Evolutionary conservation across 441 rosid species (phyloP), one percentile per base, ranked within the genome.

Genomic region (Arabidopsis hybrid): DNA sequence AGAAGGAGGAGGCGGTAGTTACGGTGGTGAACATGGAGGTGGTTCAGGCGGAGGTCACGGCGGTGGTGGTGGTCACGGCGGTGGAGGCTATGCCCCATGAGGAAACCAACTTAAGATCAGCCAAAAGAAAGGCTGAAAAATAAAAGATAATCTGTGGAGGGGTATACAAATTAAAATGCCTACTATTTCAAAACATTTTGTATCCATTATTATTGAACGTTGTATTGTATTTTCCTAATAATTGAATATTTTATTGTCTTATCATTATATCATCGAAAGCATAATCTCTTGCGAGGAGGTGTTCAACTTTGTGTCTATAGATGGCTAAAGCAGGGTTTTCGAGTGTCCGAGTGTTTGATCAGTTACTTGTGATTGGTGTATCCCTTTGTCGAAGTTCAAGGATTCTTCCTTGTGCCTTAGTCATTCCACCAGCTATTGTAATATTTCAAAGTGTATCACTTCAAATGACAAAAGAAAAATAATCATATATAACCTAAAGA

Each of bases 21-120:
- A 75, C 13, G 81, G 83, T 17, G 66, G 69, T 11, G 81, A 73
- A 29, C 62, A 60, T 26, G 85, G 82, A 52, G 83, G 78, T 8
- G 67, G 49, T 16, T 78, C 50, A 16, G 84, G 78, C 49, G 81
- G 83, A 18, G 81, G 78, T n/a, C 78, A 60, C 17, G 85, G 84
- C 29, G 75, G 71, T 0, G 79, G 79, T 1, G 79, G 74, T 4
- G 82, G 74, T 1, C 73, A 63, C 16, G 79, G 79, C 3, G 83
- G 84, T 36, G 84, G 86, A 6, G 77, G 79, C 6, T 72, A 65
- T 26, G 82, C 51, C 11, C 81, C 81, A 36, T 78, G 67, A 68
- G 67, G 74, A 53, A 71, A 52, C 65, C 59, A 70, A 76, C 35
- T 56, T 14, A 50, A 58, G 8, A 77, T 56, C 2, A 29, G 21